A percentile compares a stretch with the other conserved stretches of the same genome.
phyloP scores from a whole-genome alignment of 2,329 filamentous ascomycete species.

The Rachicladosporium sp. region DNA sequence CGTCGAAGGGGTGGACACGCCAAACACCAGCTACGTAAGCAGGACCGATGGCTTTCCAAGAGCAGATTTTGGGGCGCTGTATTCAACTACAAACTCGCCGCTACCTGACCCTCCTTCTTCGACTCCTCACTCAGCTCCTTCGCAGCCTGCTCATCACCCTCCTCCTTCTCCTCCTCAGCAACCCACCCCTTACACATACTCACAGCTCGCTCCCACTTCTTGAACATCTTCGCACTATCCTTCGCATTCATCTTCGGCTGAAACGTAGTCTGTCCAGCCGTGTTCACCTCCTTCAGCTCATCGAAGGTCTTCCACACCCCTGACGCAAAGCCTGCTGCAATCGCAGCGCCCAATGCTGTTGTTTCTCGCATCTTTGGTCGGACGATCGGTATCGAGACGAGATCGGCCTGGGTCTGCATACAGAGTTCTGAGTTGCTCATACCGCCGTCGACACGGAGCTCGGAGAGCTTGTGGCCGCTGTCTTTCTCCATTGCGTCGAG shows the following conservation, averaged over 20 bases:
- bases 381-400: conserved; percentile 72
- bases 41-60: too few species aligned
- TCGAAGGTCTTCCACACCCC: conserved; percentile 65
- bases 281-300: conserved; percentile 63
- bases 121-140: conserved; percentile 2
- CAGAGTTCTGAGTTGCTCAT: conserved; percentile 80
- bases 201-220: conserved; percentile 63
- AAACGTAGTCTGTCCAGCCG: conserved; percentile 56
- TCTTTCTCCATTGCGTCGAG: conserved; percentile 85
- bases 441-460: conserved; percentile 75
- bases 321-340: conserved; percentile 76
- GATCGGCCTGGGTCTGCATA: conserved; percentile 84
- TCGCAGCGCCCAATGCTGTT: conserved; percentile 76
- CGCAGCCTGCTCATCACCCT: conserved; percentile 7
- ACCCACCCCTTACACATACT: conserved; percentile 68
- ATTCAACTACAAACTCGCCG: too few species aligned
- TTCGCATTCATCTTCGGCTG: conserved; percentile 47
- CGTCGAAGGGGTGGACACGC: too few species aligned
- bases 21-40: too few species aligned
- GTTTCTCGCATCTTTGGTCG: conserved; percentile 83
- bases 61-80: too few species aligned
- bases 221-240: conserved; percentile 52
- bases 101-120: too few species aligned
- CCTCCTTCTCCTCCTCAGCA: conserved; percentile 24
- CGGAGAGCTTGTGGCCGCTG: conserved; percentile 60